Percentiles rank a stretch among this genome's conserved stretches.
phyloP scores from a whole-genome alignment of 495 filamentous ascomycete genomes.

The Daldinia childiae region DNA sequence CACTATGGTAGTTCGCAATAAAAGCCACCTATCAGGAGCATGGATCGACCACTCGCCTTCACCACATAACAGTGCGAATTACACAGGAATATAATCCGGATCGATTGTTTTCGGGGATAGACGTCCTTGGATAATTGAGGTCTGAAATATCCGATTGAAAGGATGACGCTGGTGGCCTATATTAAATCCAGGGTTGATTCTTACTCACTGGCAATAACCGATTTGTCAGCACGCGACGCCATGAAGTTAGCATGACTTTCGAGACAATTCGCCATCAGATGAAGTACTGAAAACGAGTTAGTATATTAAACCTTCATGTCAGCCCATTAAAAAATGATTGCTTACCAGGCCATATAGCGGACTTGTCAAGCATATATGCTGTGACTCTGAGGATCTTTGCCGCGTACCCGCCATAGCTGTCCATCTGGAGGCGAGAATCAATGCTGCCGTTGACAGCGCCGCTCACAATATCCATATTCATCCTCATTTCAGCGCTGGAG shows the following conservation, averaged over 20 bases:
- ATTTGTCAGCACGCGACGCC: constrained; percentile 72
- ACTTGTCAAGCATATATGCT: constrained; percentile 88
- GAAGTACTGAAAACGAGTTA: constrained; percentile 68
- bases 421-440: constrained; percentile 64
- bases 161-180: constrained; percentile 15
- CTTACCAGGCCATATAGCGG: constrained; percentile 92
- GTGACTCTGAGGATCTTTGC: constrained; percentile 87
- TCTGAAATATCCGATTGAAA: constrained; percentile 14
- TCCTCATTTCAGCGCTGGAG: constrained; percentile 79
- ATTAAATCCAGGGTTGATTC: neutral
- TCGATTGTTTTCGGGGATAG: neutral
- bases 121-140: neutral
- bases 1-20: neutral
- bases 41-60: neutral
- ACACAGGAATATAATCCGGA: neutral
- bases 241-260: constrained; percentile 87
- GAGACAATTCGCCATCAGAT: constrained; percentile 86
- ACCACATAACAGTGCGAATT: neutral
- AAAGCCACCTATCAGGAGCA: neutral
- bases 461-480: constrained; percentile 65
- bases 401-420: constrained; percentile 76
- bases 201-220: constrained; percentile 56
- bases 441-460: constrained; percentile 56
- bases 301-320: neutral
- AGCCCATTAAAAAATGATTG: constrained; percentile 10